phyloP scores from a whole-genome alignment of 768 basidiomycete genomes.

The Leccinum sublutescens region DNA sequence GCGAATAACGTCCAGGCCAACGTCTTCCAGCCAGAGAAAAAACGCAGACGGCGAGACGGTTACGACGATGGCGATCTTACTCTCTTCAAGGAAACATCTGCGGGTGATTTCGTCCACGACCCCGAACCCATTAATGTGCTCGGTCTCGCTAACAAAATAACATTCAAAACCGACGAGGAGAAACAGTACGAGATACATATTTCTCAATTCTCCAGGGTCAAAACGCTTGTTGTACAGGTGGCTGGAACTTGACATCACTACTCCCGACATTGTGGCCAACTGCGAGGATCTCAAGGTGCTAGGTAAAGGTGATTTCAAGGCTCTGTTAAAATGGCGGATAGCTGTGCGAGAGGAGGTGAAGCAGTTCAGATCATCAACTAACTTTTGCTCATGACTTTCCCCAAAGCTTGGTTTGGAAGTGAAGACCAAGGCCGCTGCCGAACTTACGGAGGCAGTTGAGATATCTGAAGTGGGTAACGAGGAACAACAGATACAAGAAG shows the following conservation, averaged over 20 bases:
- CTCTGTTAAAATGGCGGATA: conserved; percentile 86
- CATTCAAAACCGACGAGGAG: conserved; percentile 81
- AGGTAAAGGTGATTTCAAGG: conserved; percentile 97
- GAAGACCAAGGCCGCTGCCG: conserved; percentile 70
- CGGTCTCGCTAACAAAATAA: conserved; percentile 74
- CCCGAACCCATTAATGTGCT: conserved; percentile 77
- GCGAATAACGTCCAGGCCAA: conserved; percentile 76
- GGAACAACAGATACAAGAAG: conserved; percentile 85
- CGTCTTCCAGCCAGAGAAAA: conserved; percentile 98
- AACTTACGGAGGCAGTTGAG: conserved; percentile 70
- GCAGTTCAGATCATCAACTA: neutral
- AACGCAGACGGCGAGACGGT: conserved; percentile 87
- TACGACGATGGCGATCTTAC: conserved; percentile 95
- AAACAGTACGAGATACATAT: conserved; percentile 52
- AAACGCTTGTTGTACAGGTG: conserved; percentile 49
- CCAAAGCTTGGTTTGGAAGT: conserved; percentile 78
- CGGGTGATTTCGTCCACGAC: conserved; percentile 66
- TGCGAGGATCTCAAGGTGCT: conserved; percentile 93
- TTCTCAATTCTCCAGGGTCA: neutral
- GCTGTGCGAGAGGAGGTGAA: conserved; percentile 83
- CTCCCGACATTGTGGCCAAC: conserved; percentile 76
- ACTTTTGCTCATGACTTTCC: conserved; percentile 5
- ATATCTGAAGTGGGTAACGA: conserved; percentile 73
- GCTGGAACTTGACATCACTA: conserved; percentile 68
- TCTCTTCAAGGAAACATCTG: conserved; percentile 72